Conservation (phyloP, 805 yeast genomes). For the Schwanniomyces yamadae region DNA sequence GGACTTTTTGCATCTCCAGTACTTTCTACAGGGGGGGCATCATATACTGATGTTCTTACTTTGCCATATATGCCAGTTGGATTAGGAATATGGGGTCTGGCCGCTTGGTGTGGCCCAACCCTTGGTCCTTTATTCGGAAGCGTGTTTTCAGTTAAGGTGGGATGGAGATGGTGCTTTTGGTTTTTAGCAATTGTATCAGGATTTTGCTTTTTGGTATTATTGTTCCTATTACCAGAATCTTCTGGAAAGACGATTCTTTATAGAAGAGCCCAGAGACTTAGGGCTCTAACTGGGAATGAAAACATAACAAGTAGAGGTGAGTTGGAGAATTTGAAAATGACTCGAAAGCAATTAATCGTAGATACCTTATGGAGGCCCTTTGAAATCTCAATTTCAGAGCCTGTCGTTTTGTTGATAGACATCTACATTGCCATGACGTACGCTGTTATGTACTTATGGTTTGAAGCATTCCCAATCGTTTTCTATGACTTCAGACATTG, state of each 20-base stretch:
- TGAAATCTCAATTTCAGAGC: constrained; percentile 49
- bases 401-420: constrained; percentile 55
- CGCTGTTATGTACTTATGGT: constrained; percentile 54
- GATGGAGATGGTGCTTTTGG: constrained; percentile 55
- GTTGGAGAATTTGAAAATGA: constrained; percentile 22
- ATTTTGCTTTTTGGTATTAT: constrained; percentile 13
- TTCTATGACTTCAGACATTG: constrained; percentile 46
- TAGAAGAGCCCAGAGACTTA: constrained; percentile 42
- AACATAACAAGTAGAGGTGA: constrained; percentile 39
- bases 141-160: constrained; percentile 36
- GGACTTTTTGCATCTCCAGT: constrained; percentile 55
- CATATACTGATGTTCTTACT: constrained; percentile 45
- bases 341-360: constrained; percentile 6
- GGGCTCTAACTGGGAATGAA: constrained; percentile 43
- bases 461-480: constrained; percentile 61
- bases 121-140: constrained; percentile 56
- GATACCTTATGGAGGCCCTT: constrained; percentile 51
- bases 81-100: constrained; percentile 49
- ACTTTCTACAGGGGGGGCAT: constrained; percentile 53
- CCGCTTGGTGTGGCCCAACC: constrained; percentile 51
- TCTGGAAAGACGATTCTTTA: constrained; percentile 39
- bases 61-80: constrained; percentile 41
- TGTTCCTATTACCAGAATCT: constrained; percentile 46
- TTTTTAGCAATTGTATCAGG: constrained; percentile 34
- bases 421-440: constrained; percentile 52